Evolutionary conservation across 1,284 basidiomycete species (phyloP).

Genomic region (Retiboletus flavoniger): DNA sequence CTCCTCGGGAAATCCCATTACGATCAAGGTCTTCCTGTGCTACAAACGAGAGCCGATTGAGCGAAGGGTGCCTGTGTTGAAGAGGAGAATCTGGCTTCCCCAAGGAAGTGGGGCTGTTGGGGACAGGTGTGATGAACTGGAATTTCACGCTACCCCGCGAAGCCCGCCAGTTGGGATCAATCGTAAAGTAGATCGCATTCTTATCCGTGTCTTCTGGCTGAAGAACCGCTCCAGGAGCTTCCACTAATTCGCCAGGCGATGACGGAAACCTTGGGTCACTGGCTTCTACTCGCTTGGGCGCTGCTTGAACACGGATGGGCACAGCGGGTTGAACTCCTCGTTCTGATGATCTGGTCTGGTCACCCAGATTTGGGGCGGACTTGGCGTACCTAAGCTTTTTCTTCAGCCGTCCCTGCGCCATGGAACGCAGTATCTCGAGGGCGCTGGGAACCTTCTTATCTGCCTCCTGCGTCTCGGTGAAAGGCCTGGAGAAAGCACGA

Average conservation of each 20-base stretch:
- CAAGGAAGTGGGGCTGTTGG: slow-evolving; percentile 7
- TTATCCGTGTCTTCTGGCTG: slow-evolving; percentile 13
- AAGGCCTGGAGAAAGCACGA: slow-evolving; percentile 10
- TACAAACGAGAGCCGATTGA: slow-evolving; percentile 19
- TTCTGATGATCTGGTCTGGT: background rate
- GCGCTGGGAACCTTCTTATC: slow-evolving; percentile 9
- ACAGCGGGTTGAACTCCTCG: background rate
- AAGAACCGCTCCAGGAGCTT: background rate
- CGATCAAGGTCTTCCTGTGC: background rate
- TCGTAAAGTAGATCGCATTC: slow-evolving; percentile 31
- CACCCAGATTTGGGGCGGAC: slow-evolving; percentile 28
- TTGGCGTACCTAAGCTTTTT: slow-evolving; percentile 26
- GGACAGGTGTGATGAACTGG: slow-evolving; percentile 30
- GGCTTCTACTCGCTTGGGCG: background rate
- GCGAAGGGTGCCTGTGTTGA: slow-evolving; percentile 22
- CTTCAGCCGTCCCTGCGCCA: slow-evolving; percentile 21
- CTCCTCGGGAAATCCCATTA: background rate
- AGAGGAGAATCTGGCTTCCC: slow-evolving; percentile 28
- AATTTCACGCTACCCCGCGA: slow-evolving; percentile 27
- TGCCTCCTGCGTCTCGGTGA: slow-evolving; percentile 1
- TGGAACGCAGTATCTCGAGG: slow-evolving; percentile 10
- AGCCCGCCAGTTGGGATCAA: slow-evolving; percentile 23
- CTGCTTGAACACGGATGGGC: background rate
- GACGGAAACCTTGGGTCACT: background rate
- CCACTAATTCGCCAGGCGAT: background rate